These are phyloP conservation scores for Ophiostoma tasmaniense DNA, from an alignment of 2,329 filamentous ascomycete species.

Conservation along the genomic window DNA sequence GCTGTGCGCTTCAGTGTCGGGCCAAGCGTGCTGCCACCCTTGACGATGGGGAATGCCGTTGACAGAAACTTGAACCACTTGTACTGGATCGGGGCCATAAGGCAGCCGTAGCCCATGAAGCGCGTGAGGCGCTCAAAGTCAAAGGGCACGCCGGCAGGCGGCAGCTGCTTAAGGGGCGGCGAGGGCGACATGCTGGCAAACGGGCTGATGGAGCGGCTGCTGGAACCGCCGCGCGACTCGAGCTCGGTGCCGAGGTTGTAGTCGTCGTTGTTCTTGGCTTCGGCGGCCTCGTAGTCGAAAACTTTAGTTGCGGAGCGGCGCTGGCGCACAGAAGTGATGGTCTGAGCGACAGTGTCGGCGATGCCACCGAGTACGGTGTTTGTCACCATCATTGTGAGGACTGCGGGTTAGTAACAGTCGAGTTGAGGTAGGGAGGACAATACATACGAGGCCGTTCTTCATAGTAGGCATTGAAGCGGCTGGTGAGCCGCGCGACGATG, in stretches of 20 bases:
- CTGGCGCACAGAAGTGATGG: constrained; percentile 73
- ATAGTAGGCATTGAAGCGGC: constrained; percentile 92
- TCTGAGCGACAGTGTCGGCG: constrained; percentile 91
- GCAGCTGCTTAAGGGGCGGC: constrained; percentile 54
- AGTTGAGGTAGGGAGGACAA: neutral
- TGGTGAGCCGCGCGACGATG: constrained; percentile 69
- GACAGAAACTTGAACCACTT: constrained; percentile 90
- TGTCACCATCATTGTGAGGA: constrained; percentile 98
- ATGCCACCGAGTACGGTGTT: constrained; percentile 93
- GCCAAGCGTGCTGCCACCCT: constrained; percentile 59
- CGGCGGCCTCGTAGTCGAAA: constrained; percentile 44
- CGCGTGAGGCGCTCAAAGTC: constrained; percentile 90
- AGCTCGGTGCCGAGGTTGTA: constrained; percentile 30
- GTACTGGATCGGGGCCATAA: constrained; percentile 92
- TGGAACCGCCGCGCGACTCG: constrained; percentile 24
- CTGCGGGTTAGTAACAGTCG: constrained; percentile 33
- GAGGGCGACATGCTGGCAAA: constrained; percentile 48
- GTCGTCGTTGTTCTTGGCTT: constrained; percentile 42
- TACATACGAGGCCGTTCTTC: constrained; percentile 72
- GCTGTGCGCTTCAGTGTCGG: constrained; percentile 85
- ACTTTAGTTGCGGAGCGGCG: constrained; percentile 50
- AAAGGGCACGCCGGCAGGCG: constrained; percentile 39
- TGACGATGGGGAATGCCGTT: constrained; percentile 73
- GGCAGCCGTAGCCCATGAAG: constrained; percentile 96
- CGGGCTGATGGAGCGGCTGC: constrained; percentile 52